These are phyloP conservation scores for Leccinum incarnatum DNA, from an alignment of 768 basidiomycete genomes.

Conservation along the genomic window DNA sequence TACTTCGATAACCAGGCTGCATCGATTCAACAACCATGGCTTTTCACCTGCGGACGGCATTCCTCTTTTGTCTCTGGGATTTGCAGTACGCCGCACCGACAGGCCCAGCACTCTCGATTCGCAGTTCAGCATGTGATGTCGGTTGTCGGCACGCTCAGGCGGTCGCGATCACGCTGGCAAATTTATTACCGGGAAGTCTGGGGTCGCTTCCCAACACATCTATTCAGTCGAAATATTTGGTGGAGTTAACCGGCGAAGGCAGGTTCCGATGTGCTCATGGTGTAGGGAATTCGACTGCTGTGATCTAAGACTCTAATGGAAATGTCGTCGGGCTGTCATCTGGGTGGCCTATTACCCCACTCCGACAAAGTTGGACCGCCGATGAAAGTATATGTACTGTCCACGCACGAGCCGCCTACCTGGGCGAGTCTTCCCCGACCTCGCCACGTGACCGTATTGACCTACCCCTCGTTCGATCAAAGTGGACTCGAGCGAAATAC, in stretches of 20 bases:
- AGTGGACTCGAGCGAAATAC: conserved; percentile 34
- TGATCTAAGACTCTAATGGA: no score
- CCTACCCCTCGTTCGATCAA: not conserved
- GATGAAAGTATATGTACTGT: no score
- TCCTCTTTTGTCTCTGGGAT: not conserved
- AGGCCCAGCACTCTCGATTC: conserved; percentile 37
- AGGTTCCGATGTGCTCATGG: no score
- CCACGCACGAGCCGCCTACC: no score
- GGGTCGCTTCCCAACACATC: conserved; percentile 29
- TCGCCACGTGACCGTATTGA: no score
- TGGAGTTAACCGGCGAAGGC: conserved; percentile 38
- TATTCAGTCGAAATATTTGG: conserved; percentile 31
- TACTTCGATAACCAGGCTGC: conserved; percentile 46
- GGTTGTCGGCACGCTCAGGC: conserved; percentile 40
- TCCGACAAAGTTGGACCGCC: no score
- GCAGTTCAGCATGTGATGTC: conserved; percentile 43
- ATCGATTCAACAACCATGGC: conserved; percentile 31
- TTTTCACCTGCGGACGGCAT: conserved; percentile 38
- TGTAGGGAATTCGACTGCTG: no score
- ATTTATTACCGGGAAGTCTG: conserved; percentile 41
- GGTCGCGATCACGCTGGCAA: conserved; percentile 51
- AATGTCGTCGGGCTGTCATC: no score
- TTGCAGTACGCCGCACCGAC: conserved; percentile 12
- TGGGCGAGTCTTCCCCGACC: no score
- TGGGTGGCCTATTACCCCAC: no score